Percentiles rank a stretch among this genome's conserved stretches.
Conservation (phyloP, 2,329 filamentous ascomycete genomes). For the Colletotrichum musicola region DNA sequence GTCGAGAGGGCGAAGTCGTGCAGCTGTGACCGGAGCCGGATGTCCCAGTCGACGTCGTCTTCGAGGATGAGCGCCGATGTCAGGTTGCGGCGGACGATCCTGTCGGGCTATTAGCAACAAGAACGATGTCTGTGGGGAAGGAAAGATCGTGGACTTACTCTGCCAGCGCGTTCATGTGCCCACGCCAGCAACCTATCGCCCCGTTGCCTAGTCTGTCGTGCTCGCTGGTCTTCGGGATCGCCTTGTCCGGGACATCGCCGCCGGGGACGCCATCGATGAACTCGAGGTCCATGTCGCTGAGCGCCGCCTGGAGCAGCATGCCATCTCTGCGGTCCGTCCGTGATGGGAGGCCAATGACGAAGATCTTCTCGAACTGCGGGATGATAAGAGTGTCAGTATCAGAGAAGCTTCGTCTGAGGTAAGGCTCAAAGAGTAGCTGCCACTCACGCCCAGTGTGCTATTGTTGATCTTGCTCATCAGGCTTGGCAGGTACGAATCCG, state of each 20-base stretch:
- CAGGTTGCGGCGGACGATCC: constrained; percentile 59
- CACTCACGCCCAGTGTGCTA: constrained; percentile 31
- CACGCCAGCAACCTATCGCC: constrained; percentile 52
- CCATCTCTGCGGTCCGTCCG: constrained; percentile 65
- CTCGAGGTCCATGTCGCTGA: constrained; percentile 58
- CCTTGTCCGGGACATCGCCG: constrained; percentile 52
- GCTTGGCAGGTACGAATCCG: neutral
- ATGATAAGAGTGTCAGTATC: neutral
- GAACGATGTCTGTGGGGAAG: no score
- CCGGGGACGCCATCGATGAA: constrained; percentile 61
- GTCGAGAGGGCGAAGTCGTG: constrained; percentile 53
- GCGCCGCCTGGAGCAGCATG: constrained; percentile 59
- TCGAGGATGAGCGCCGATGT: constrained; percentile 65
- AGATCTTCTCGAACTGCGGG: constrained; percentile 63
- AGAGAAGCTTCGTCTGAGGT: neutral
- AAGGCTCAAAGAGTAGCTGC: fast-evolving
- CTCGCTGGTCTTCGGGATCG: constrained; percentile 49
- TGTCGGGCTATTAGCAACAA: constrained; percentile 27
- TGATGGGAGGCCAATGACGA: constrained; percentile 64
- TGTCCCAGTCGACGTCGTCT: constrained; percentile 70
- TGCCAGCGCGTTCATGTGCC: constrained; percentile 54
- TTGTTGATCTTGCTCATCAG: constrained; percentile 26
- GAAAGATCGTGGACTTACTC: constrained; percentile 42
- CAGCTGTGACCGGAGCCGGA: constrained; percentile 63
- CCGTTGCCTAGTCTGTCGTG: constrained; percentile 46